These are phyloP conservation scores for Beta vulgaris DNA, from an alignment of 148 eudicot genomes.

Conservation along the genomic window DNA sequence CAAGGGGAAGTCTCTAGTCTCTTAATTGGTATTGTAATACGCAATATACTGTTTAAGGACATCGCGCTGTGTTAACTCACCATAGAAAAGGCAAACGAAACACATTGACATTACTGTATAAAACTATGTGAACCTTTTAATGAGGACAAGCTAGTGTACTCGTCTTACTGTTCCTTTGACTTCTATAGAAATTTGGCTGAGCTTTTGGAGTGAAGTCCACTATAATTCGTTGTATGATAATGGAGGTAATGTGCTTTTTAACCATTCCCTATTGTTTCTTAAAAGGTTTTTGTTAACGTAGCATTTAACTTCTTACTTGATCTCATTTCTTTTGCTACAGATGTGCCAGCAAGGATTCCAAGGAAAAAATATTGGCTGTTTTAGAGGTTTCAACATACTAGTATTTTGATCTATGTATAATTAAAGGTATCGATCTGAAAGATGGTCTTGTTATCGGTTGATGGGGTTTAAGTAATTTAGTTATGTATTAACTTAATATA, in stretches of 20 bases:
- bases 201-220: slow-evolving; percentile 89
- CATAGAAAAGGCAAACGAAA: no score
- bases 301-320: neutral
- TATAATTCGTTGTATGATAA: slow-evolving; percentile 62
- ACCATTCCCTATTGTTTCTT: neutral
- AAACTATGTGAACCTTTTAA: neutral
- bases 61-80: no score
- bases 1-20: no score
- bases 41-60: no score
- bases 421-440: no score
- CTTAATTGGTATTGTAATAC: no score
- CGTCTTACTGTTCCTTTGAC: neutral
- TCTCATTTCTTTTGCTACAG: slow-evolving; percentile 29
- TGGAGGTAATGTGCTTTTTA: slow-evolving; percentile 46
- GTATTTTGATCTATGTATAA: neutral
- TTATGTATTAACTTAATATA: no score
- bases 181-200: slow-evolving; percentile 64
- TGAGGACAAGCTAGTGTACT: neutral
- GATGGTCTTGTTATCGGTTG: no score
- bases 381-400: slow-evolving; percentile 21
- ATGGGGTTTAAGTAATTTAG: no score
- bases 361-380: slow-evolving; percentile 72
- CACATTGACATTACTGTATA: no score
- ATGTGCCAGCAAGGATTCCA: slow-evolving; percentile 54
- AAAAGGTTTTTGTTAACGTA: neutral